Conservation (phyloP, 2,329 filamentous ascomycete genomes). For the Colletotrichum endophyticum region DNA sequence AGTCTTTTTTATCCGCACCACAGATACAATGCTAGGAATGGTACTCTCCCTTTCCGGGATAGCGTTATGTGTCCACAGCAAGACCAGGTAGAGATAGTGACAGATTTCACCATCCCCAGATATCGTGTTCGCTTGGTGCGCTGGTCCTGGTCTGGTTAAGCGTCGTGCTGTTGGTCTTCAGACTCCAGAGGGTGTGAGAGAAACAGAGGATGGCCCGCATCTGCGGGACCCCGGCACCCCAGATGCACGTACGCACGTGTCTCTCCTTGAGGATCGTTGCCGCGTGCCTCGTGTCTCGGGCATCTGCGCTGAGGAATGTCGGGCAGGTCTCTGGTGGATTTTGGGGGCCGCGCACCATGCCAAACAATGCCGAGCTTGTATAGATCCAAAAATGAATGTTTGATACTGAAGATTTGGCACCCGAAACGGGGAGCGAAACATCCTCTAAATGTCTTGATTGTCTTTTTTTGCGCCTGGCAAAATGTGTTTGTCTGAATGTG, state of each 20-base stretch:
- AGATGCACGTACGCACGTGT: not conserved
- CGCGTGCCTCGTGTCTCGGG: not conserved
- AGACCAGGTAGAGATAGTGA: slow-evolving; percentile 29
- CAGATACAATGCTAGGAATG: slow-evolving; percentile 88
- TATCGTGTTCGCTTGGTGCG: not conserved
- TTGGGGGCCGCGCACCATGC: not conserved
- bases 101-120: not conserved
- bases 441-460: not conserved
- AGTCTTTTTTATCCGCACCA: not conserved
- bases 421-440: not conserved
- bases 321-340: not conserved
- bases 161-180: not conserved
- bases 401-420: not conserved
- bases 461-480: slow-evolving; percentile 8
- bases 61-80: slow-evolving; percentile 80
- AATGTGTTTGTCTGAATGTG: not conserved
- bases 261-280: not conserved
- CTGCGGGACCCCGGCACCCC: not conserved
- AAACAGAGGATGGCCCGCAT: not conserved
- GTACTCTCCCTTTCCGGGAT: slow-evolving; percentile 79
- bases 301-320: not conserved
- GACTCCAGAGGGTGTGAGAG: not conserved
- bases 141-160: not conserved
- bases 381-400: not conserved
- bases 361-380: not conserved